Percentiles rank a stretch among this genome's conserved stretches.
Conservation (phyloP, 1,284 basidiomycete genomes). For the Austropuccinia psidii region DNA sequence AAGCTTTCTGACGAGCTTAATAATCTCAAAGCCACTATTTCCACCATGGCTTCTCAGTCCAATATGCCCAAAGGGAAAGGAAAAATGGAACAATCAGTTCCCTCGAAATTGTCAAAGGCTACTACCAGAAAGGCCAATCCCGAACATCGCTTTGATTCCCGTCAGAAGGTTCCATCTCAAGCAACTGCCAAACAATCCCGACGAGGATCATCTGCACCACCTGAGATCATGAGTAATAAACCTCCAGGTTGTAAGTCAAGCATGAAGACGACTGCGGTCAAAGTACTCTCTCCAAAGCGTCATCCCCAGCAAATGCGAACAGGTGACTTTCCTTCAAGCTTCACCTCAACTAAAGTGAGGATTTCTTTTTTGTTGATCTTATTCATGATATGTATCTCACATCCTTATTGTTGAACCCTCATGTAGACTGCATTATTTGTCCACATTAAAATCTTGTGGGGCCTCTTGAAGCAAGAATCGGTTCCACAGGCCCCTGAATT, state of each 20-base stretch:
- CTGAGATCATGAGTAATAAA: background rate
- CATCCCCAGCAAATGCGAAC: conserved; percentile 13
- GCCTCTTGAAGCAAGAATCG: conserved; percentile 9
- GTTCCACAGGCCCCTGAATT: conserved; percentile 7
- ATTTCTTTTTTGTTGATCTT: background rate
- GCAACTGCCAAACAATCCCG: background rate
- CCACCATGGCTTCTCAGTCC: background rate
- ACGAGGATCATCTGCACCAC: background rate
- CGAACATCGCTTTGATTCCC: too few relatives aligned
- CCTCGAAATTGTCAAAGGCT: background rate
- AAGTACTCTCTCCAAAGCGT: background rate
- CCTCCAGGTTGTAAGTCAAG: too few relatives aligned
- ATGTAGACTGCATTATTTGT: conserved; percentile 5
- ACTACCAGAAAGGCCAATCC: background rate
- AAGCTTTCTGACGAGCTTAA: background rate
- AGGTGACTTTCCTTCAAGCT: background rate
- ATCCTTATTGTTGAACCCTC: background rate
- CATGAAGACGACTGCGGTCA: too few relatives aligned
- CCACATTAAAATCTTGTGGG: conserved; percentile 31
- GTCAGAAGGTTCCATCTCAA: background rate
- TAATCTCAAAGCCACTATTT: background rate
- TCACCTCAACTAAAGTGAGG: background rate
- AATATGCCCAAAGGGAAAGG: background rate
- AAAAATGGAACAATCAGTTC: background rate
- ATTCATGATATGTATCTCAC: background rate